Conservation (phyloP, 2,329 filamentous ascomycete species). For the Tolypocladium guangdongense region DNA sequence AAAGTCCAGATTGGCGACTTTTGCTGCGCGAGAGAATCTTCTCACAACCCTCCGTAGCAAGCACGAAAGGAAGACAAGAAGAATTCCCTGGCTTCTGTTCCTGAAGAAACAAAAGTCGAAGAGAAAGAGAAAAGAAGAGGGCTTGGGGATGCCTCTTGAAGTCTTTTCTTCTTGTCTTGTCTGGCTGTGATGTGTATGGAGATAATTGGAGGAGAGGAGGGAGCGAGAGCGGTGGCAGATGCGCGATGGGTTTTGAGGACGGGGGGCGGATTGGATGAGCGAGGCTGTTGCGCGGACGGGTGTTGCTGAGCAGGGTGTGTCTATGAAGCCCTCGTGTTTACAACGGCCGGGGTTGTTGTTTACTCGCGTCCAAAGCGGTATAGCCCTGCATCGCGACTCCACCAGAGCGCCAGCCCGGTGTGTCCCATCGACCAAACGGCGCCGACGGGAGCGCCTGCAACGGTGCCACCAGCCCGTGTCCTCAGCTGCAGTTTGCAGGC, state of each 20-base stretch:
- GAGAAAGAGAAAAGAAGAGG: slow-evolving; percentile 23
- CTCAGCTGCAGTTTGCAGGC: neutral
- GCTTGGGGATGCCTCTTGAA: slow-evolving; percentile 20
- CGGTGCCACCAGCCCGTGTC: neutral
- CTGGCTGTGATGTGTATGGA: slow-evolving; percentile 21
- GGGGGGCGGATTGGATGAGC: slow-evolving; percentile 19
- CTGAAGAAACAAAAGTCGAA: slow-evolving; percentile 43
- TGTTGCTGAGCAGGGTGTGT: slow-evolving; percentile 12
- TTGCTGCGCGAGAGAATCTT: slow-evolving; percentile 56
- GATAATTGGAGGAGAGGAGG: slow-evolving; percentile 25
- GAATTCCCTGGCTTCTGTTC: slow-evolving; percentile 53
- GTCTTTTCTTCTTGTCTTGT: slow-evolving; percentile 23
- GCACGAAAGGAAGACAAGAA: slow-evolving; percentile 61
- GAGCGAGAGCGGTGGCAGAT: slow-evolving; percentile 18
- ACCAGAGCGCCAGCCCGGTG: slow-evolving; percentile 5
- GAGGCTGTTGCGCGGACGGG: slow-evolving; percentile 3
- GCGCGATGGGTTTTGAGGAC: slow-evolving; percentile 29
- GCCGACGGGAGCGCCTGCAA: neutral
- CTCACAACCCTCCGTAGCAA: slow-evolving; percentile 52
- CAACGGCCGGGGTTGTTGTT: slow-evolving; percentile 12
- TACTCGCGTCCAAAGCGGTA: slow-evolving; percentile 12
- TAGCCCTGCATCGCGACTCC: slow-evolving; percentile 11
- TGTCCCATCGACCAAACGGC: slow-evolving; percentile 5
- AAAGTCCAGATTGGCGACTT: slow-evolving; percentile 99
- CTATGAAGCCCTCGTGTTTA: slow-evolving; percentile 12